Base-by-base conservation (phyloP, 139 green algal genomes). In the Chlamydomonas applanata region DNA sequence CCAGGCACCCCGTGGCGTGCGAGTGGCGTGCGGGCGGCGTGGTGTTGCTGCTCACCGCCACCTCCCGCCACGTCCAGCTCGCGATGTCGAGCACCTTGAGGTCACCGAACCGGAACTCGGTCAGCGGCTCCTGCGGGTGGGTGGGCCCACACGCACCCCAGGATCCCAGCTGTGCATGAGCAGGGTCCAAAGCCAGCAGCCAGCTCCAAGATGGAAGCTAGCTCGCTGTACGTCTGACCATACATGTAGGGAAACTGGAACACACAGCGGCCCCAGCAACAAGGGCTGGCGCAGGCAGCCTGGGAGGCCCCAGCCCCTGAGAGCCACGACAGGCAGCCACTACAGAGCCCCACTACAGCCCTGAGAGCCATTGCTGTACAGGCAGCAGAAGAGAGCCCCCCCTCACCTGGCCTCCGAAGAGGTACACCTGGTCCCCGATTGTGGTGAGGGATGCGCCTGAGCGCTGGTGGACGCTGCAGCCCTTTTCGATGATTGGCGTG, bases 331-430 rank as follows among this genome's bases (percentile, higher is more conserved):
- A n/a, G n/a, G n/a, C n/a, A n/a, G n/a, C n/a, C n/a, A n/a, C n/a
- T n/a, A n/a, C n/a, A n/a, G n/a, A n/a, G 54, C 54, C 9, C 4
- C 24, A 62, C 19, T 17, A 29, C 54, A 62, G 24, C 54, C 22
- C 7, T 62, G 24, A 62, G 7, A 17, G 9, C 9, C n/a, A 27
- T 62, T 11, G 13, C 13, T 54, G 5, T 9, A 17, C 68, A 49
- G 27, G 52, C 49, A 64, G 35, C 29, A 64, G 2, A 30, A 36
- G 11, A 11, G 11, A 7, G 7, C 40, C 40, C 11, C 40, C 7
- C 40, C 70, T 34, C 62, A 89, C 89, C 81, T 91, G 88, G 0
- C 89, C 89, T 1, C 87, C 89, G 59, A 85, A 91, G 16, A 92
- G n/a, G 49, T 87, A 91, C 17, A 91, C 59, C 13, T 74, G 44